Evolutionary conservation across 2,329 filamentous ascomycete species (phyloP).

Genomic region (Paradendryphiella salina): DNA sequence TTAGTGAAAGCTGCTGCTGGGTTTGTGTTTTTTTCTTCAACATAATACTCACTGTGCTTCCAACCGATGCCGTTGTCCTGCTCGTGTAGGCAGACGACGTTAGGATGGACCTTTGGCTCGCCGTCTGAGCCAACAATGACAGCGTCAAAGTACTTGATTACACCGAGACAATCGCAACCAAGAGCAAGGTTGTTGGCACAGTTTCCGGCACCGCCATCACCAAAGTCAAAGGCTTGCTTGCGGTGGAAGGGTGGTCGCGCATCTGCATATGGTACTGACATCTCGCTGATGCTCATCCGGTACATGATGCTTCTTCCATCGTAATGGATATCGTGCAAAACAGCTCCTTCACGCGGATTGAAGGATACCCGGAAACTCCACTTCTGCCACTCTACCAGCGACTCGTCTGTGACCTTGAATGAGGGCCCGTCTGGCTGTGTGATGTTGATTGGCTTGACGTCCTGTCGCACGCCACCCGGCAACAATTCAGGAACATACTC

Average conservation of each 20-base stretch:
- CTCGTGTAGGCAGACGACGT: constrained; percentile 70
- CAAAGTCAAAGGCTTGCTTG: constrained; percentile 74
- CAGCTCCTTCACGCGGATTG: constrained; percentile 60
- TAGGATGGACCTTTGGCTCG: constrained; percentile 57
- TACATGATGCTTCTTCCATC: constrained; percentile 68
- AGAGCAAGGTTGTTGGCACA: constrained; percentile 69
- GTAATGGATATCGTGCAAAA: constrained; percentile 72
- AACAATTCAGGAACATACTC: constrained; percentile 56
- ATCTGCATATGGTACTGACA: constrained; percentile 70
- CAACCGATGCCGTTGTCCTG: constrained; percentile 66
- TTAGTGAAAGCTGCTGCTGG: not conserved
- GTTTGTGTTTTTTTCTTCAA: not conserved
- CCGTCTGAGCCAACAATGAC: constrained; percentile 60
- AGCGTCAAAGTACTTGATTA: constrained; percentile 67
- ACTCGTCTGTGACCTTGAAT: constrained; percentile 59
- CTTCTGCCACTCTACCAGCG: constrained; percentile 53
- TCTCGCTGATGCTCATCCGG: constrained; percentile 68
- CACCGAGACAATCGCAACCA: constrained; percentile 70
- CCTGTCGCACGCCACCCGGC: constrained; percentile 44
- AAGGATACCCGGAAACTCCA: constrained; percentile 50
- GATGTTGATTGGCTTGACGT: constrained; percentile 70
- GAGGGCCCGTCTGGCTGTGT: constrained; percentile 70
- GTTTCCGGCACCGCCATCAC: constrained; percentile 68
- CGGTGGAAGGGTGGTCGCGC: constrained; percentile 66
- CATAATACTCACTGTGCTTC: constrained; percentile 12